A percentile compares a stretch with the other conserved stretches of the same genome.
These are phyloP conservation scores for Aspergillus sp. DNA, from an alignment of 2,329 filamentous ascomycete species.

Conservation along the genomic window DNA sequence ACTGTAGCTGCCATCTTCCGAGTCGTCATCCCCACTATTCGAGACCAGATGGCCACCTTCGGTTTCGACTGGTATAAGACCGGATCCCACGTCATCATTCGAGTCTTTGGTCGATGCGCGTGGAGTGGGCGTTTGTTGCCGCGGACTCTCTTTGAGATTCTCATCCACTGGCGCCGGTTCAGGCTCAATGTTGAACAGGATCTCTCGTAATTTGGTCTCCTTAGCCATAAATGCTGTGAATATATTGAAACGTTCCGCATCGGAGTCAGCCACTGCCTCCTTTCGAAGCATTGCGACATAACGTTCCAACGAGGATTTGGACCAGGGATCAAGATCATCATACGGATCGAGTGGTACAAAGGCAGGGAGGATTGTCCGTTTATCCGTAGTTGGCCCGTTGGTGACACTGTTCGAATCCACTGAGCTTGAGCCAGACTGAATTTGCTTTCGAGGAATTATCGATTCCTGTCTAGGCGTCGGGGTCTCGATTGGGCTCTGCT, in stretches of 20 bases:
- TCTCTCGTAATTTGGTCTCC: slow-evolving; percentile 50
- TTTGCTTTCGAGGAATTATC: slow-evolving; percentile 3
- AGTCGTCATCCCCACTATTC: slow-evolving; percentile 17
- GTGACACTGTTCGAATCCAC: background rate
- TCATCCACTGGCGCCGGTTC: slow-evolving; percentile 30
- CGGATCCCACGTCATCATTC: slow-evolving; percentile 29
- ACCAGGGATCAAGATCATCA: slow-evolving; percentile 59
- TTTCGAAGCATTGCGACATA: slow-evolving; percentile 58
- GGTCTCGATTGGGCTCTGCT: slow-evolving; percentile 16
- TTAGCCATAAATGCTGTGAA: slow-evolving; percentile 54
- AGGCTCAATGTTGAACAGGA: slow-evolving; percentile 52
- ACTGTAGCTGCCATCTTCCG: slow-evolving; percentile 49
- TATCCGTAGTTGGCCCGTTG: slow-evolving; percentile 5
- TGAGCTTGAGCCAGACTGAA: background rate
- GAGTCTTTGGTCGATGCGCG: slow-evolving; percentile 9
- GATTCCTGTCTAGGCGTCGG: slow-evolving; percentile 15
- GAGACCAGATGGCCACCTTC: slow-evolving; percentile 22
- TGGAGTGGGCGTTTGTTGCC: slow-evolving; percentile 14
- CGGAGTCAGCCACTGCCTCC: slow-evolving; percentile 50
- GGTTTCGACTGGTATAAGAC: slow-evolving; percentile 36
- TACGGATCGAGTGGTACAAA: slow-evolving; percentile 45
- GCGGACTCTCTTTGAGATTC: background rate
- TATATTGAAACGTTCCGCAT: slow-evolving; percentile 55
- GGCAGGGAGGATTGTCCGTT: slow-evolving; percentile 11
- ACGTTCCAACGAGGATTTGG: slow-evolving; percentile 56